Conservation (phyloP, 495 filamentous ascomycete species). For the Glarea lozoyensis region DNA sequence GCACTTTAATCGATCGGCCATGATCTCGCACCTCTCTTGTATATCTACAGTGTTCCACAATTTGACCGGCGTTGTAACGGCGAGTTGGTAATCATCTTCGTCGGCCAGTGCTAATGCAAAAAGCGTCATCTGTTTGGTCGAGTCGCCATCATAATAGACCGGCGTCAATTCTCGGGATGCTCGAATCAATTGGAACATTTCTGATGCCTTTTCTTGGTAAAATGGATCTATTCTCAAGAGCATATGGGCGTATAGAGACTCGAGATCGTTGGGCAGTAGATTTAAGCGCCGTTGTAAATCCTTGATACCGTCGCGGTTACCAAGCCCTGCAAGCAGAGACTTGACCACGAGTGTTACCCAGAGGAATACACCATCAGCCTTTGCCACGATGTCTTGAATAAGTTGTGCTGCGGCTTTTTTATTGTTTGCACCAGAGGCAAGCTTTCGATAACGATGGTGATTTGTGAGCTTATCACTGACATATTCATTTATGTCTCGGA, state of each 20-base stretch:
- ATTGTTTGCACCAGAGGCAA: not conserved
- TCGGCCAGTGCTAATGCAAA: not conserved
- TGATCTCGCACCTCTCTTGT: not conserved
- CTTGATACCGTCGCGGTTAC: slow-evolving; percentile 1
- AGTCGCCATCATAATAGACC: not conserved
- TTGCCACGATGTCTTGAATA: slow-evolving; percentile 19
- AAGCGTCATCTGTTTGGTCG: not conserved
- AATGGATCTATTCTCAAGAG: not conserved
- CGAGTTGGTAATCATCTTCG: not conserved
- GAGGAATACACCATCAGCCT: slow-evolving; percentile 27
- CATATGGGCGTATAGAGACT: slow-evolving; percentile 9
- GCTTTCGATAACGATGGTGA: not conserved
- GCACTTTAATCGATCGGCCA: slow-evolving; percentile 1
- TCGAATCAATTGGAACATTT: slow-evolving; percentile 4
- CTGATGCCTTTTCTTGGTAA: not conserved
- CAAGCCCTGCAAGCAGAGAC: not conserved
- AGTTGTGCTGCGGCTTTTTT: not conserved
- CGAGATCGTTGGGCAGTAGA: slow-evolving; percentile 5
- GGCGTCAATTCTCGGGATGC: not conserved
- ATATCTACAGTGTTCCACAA: not conserved
- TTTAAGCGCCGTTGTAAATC: not conserved
- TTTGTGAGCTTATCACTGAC: not conserved
- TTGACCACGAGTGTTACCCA: slow-evolving; percentile 24
- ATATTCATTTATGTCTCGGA: slow-evolving; percentile 1
- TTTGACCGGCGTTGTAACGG: too few species aligned